Base-by-base conservation (phyloP, 1,284 basidiomycete species). In the Cystobasidium pallidum region DNA sequence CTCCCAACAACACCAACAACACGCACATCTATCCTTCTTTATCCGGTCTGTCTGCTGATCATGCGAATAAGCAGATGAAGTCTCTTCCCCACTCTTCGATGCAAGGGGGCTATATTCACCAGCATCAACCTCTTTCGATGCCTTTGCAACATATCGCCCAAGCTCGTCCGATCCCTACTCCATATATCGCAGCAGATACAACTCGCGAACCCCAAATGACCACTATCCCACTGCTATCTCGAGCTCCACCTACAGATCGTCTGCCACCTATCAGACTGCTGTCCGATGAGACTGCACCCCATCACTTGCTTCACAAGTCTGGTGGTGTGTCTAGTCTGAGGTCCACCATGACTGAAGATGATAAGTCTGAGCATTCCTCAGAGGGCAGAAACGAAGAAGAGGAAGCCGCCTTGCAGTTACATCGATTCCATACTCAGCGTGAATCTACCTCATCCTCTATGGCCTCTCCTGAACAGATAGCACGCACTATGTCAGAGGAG, bases 171-270 rank as follows among this genome's bases (percentile, higher is more conserved):
- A 64, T 71, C n/a, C 59, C 68, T 43, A 71, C 68, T 3, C 61
- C 68, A n/a, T 58, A 71, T 34, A 71, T 71, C 34, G 49, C 68
- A n/a, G n/a, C 68, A 17, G 68, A 71, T 41, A 28, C 43, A 15
- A 39, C 17, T 19, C 68, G 68, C 11, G 68, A 71, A 26, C 59
- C 61, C 10, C 45, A 36, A 6, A 51, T 71, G 47, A 71, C 47
- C 1, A 63, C 36, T 13, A 51, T 64, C 1, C 68, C 45, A 26
- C 61, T 71, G 6, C 68, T 71, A 11, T 71, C 68, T 21, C 45
- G 68, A 28, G 68, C 68, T 2, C 68, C 68, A 17, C 68, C 68
- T 17, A 8, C 36, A 13, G 34, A 39, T n/a, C 58, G 59, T 41
- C 62, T 39, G 19, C 45, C 34, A 54, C 28, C 49, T 24, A 41